Percentiles rank a stretch among this genome's conserved stretches.
phyloP scores from a whole-genome alignment of 371 early-diverging fungal species.

The Apophysomyces sp. region DNA sequence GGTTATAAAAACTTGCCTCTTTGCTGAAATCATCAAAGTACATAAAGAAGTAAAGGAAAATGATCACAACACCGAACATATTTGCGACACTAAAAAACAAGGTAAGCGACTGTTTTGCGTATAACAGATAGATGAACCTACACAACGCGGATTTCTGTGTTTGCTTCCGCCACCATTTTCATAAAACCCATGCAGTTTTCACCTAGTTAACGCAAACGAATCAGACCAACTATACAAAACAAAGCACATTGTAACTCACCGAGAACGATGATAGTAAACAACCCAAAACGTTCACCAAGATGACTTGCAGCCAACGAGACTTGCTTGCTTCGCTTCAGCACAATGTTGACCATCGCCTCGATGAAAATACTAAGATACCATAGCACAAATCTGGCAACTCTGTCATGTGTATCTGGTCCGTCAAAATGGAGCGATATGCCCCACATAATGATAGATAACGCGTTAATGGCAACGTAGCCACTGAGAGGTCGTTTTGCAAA shows the following conservation, averaged over 20 bases:
- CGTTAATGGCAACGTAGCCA: slow-evolving; percentile 37
- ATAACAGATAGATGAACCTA: slow-evolving; percentile 11
- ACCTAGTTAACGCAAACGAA: no score
- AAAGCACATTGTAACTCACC: slow-evolving; percentile 20
- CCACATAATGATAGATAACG: slow-evolving; percentile 51
- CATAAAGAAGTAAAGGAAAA: slow-evolving; percentile 54
- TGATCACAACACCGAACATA: slow-evolving; percentile 46
- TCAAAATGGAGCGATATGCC: slow-evolving; percentile 36
- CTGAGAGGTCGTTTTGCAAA: slow-evolving; percentile 24
- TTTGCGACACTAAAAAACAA: slow-evolving; percentile 23
- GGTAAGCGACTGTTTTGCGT: neutral
- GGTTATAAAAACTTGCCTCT: slow-evolving; percentile 30
- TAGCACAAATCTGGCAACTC: slow-evolving; percentile 16
- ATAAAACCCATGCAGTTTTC: slow-evolving; percentile 55
- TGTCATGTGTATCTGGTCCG: neutral
- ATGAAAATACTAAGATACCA: slow-evolving; percentile 52
- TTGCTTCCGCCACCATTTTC: slow-evolving; percentile 36
- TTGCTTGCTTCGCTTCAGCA: slow-evolving; percentile 43
- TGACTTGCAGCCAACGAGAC: slow-evolving; percentile 60
- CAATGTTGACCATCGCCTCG: slow-evolving; percentile 43
- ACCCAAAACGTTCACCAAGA: slow-evolving; percentile 55
- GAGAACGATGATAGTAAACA: slow-evolving; percentile 56
- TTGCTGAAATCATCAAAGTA: slow-evolving; percentile 52
- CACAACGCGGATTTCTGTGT: slow-evolving; percentile 30
- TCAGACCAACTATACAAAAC: no score